Base-by-base conservation (phyloP, 352 stramenopile genomes). In the Globisporangium lucens region DNA sequence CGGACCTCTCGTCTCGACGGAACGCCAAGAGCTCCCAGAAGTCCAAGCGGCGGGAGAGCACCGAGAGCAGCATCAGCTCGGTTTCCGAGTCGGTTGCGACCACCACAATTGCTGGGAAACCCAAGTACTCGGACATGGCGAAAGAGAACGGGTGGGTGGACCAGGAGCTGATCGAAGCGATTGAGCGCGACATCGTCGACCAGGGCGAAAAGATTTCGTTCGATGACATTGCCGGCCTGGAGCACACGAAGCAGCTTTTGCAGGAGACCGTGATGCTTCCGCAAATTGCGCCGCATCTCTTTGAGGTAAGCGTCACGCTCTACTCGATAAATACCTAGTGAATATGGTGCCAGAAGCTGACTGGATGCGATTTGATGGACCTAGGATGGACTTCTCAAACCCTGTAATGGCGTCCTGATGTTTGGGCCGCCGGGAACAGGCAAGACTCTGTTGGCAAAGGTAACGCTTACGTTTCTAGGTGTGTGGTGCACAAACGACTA, bases 351-450 rank as follows among this genome's bases (percentile, higher is more conserved):
- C 33, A 38, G 33, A 38, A 10, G 8, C 33, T 38, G 33, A 38
- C 4, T 38, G 33, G 33, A 38, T 38, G 20, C 29, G 27, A 13
- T 60, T n/a, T 20, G 12, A 29, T 60, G 12, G 41, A 6, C 30
- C 12, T 71, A 93, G 83, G 82, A 94, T 57, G 88, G 86, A 10
- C 70, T 88, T 22, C 74, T 93, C 3, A 94, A 93, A 57, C 84
- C 85, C 10, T 94, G 86, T 66, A 95, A 87, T 29, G 87, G 88
- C 3, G 80, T 95, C 20, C 72, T 95, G 20, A 91, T 95, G 82
- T 95, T 95, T 73, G 88, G 91, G 0, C 91, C 90, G 5, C 91
- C 91, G 4, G 91, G 91, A 66, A 98, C 90, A 33, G 91, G 91
- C 61, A 97, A 98, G 72, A 98, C 91, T 10, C 69, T 98, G 33